Percentiles rank a stretch among this genome's conserved stretches.
These are phyloP conservation scores for Teratosphaeria pseudoeucalypti DNA, from an alignment of 2,329 filamentous ascomycete genomes.

Conservation along the genomic window DNA sequence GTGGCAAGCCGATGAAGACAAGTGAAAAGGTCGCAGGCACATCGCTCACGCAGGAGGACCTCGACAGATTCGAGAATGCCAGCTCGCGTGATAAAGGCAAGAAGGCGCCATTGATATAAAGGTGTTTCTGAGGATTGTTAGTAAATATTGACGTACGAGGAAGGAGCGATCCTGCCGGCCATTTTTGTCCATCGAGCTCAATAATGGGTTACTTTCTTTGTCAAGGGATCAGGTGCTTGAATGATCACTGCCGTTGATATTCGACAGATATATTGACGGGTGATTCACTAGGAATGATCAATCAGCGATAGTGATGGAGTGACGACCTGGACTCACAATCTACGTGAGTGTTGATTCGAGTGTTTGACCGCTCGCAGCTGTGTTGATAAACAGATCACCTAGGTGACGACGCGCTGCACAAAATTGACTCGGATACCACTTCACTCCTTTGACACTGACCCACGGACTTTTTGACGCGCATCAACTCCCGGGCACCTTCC, in stretches of 20 bases:
- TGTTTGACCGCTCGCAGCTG: background rate
- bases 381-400: background rate
- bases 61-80: conserved; percentile 4
- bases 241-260: no score
- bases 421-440: background rate
- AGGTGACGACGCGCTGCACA: background rate
- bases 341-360: background rate
- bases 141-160: no score
- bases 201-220: no score
- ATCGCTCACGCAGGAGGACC: background rate
- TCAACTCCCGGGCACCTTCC: no score
- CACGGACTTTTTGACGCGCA: background rate
- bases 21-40: background rate
- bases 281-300: no score
- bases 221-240: no score
- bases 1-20: conserved; percentile 1
- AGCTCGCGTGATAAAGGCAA: background rate
- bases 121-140: no score
- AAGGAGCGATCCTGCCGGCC: no score
- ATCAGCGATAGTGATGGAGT: background rate
- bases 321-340: background rate
- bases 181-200: no score
- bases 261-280: no score
- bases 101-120: no score
- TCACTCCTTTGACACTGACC: background rate